phyloP scores from a whole-genome alignment of 2,329 filamentous ascomycete genomes.

The Calonectria naviculata region DNA sequence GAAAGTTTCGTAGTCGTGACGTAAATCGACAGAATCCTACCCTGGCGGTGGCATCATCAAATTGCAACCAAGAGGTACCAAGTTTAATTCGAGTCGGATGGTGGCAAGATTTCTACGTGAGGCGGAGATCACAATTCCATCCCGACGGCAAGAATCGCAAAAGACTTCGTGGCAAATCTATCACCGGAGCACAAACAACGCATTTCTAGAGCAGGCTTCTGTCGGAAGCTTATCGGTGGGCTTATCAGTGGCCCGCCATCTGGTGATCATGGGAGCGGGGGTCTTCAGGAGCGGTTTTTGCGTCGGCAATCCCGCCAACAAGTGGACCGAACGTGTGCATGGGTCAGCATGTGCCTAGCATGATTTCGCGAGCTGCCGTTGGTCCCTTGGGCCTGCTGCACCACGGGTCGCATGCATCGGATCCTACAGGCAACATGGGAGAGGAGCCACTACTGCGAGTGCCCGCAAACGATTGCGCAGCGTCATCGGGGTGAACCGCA shows the following conservation, averaged over 20 bases:
- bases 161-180: too few relatives aligned
- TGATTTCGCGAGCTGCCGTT: neutral
- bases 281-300: conserved; percentile 15
- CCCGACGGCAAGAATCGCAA: neutral
- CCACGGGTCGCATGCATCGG: conserved; percentile 2
- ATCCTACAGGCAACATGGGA: neutral
- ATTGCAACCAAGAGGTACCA: neutral
- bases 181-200: neutral
- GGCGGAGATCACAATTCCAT: neutral
- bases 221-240: neutral
- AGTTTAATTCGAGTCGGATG: neutral
- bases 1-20: neutral
- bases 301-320: conserved; percentile 25
- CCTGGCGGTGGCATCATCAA: neutral
- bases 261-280: conserved; percentile 8
- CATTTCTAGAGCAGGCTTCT: neutral
- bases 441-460: neutral
- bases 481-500: neutral
- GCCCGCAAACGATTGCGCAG: neutral
- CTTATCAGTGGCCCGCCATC: neutral
- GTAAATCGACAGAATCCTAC: neutral
- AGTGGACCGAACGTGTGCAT: neutral
- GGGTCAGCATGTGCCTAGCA: neutral
- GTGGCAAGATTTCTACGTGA: neutral
- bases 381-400: neutral